Evolutionary conservation across 2,329 filamentous ascomycete genomes (phyloP).

Genomic region (Acarospora socialis): DNA sequence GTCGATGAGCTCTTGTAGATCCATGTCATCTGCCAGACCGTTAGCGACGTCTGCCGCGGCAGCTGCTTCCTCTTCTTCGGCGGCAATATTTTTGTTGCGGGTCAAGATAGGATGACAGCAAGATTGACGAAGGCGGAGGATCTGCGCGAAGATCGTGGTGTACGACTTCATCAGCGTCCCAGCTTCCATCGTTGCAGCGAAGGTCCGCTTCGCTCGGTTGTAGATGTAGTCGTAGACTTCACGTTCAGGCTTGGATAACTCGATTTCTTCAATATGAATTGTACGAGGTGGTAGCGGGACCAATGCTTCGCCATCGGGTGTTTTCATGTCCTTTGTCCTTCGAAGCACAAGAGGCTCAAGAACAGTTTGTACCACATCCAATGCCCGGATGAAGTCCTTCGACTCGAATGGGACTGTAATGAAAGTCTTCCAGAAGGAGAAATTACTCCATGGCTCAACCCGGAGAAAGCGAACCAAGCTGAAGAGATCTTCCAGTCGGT

Average conservation of each 20-base stretch:
- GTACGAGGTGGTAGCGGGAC: constrained; percentile 70
- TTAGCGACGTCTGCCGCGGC: constrained; percentile 63
- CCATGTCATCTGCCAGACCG: constrained; percentile 89
- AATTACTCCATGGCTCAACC: constrained; percentile 97
- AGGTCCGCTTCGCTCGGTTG: constrained; percentile 65
- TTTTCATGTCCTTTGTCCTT: constrained; percentile 96
- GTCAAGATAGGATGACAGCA: constrained; percentile 90
- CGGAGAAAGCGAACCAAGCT: constrained; percentile 82
- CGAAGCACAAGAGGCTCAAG: constrained; percentile 89
- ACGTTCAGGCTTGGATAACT: constrained; percentile 69
- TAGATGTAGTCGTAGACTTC: constrained; percentile 91
- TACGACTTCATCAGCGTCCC: constrained; percentile 91
- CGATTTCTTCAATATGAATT: constrained; percentile 74
- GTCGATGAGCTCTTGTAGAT: constrained; percentile 70
- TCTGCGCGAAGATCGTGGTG: constrained; percentile 94
- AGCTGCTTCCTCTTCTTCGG: constrained; percentile 75
- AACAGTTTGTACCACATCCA: constrained; percentile 95
- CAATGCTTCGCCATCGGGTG: constrained; percentile 65
- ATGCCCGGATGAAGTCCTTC: constrained; percentile 79
- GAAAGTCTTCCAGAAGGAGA: constrained; percentile 98
- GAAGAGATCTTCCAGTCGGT: constrained; percentile 87
- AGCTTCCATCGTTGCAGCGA: constrained; percentile 74
- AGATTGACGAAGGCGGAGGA: constrained; percentile 78
- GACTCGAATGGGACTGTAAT: constrained; percentile 96
- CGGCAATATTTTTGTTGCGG: constrained; percentile 67